phyloP scores from a whole-genome alignment of 2,329 filamentous ascomycete species.

The Fusarium haematococcum region DNA sequence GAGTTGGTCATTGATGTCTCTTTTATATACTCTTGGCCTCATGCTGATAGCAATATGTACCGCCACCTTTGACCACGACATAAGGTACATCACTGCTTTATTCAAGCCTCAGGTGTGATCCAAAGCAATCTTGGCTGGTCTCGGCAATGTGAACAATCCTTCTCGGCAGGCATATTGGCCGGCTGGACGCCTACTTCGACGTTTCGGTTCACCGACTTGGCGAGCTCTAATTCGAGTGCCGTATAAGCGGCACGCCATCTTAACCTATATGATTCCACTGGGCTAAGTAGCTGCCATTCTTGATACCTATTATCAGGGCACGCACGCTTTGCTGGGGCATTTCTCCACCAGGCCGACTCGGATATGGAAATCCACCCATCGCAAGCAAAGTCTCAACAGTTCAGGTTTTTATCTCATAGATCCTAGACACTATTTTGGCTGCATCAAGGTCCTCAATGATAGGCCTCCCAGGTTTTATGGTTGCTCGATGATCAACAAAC shows the following conservation, averaged over 20 bases:
- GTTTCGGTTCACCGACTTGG: no score
- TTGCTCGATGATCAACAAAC: neutral
- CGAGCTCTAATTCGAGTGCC: no score
- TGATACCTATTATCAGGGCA: neutral
- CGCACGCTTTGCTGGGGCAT: neutral
- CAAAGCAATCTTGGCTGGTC: no score
- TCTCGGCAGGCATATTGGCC: no score
- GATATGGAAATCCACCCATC: neutral
- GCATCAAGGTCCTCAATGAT: neutral
- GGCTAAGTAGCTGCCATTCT: neutral
- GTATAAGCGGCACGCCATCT: neutral
- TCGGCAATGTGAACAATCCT: no score
- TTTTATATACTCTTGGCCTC: no score
- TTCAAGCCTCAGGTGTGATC: no score
- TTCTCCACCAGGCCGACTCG: neutral
- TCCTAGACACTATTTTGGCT: neutral
- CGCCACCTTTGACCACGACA: no score
- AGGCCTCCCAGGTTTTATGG: neutral
- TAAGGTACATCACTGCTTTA: no score
- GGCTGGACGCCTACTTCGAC: no score
- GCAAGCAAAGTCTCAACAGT: neutral
- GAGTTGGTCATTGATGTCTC: no score
- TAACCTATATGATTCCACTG: neutral
- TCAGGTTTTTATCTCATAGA: neutral
- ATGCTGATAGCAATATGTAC: no score